Evolutionary conservation across 2,329 filamentous ascomycete species (phyloP).

Genomic region (Didymella keratinophila): DNA sequence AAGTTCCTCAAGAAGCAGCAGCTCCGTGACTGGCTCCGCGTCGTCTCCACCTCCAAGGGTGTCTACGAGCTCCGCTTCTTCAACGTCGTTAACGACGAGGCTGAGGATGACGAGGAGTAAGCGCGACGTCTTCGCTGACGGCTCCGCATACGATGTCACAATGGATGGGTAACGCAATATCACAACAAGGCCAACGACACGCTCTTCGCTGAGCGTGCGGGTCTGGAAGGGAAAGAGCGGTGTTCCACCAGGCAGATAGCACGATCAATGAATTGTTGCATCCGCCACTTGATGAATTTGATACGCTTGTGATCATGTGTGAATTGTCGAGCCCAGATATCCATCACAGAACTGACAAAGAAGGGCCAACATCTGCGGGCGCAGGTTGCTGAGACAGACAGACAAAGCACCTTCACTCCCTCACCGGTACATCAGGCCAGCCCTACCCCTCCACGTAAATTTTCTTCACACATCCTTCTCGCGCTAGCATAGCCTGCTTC

Average conservation of each 20-base stretch:
- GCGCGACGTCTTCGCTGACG: constrained; percentile 40
- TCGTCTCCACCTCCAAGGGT: constrained; percentile 96
- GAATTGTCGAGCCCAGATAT: neutral
- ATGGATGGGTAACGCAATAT: constrained; percentile 14
- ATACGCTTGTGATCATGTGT: constrained; percentile 3
- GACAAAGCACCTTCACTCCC: neutral
- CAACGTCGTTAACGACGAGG: constrained; percentile 99
- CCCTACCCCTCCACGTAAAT: constrained; percentile 13
- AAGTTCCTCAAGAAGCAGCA: constrained; percentile 99
- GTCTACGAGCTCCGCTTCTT: constrained; percentile 99
- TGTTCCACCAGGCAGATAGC: constrained; percentile 40
- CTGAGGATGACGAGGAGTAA: constrained; percentile 98
- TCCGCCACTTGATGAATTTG: constrained; percentile 16
- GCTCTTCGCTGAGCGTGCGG: constrained; percentile 24
- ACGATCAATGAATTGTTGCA: constrained; percentile 43
- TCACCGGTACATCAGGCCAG: neutral
- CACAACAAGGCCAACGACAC: constrained; percentile 12
- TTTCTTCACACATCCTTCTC: constrained; percentile 15
- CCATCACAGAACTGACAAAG: no score
- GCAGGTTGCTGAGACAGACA: no score
- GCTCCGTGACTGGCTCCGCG: constrained; percentile 99
- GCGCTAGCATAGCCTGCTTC: constrained; percentile 12
- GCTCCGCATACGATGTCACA: constrained; percentile 16
- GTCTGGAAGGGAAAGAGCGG: constrained; percentile 30
- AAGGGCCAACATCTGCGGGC: no score